These are phyloP conservation scores for Russula compacta DNA, from an alignment of 768 basidiomycete species.

Conservation along the genomic window DNA sequence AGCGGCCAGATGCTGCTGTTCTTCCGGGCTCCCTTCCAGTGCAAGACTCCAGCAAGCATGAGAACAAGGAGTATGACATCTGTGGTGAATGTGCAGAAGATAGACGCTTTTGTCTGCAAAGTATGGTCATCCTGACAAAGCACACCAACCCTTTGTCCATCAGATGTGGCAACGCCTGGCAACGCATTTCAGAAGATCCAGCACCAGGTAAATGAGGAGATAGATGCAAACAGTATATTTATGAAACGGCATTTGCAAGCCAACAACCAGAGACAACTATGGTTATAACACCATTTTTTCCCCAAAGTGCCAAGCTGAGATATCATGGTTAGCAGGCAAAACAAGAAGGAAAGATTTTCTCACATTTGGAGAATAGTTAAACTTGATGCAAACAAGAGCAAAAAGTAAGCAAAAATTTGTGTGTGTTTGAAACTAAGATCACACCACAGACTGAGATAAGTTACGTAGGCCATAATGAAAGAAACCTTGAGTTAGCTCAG, in stretches of 20 bases:
- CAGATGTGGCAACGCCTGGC: not conserved
- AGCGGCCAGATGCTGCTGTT: too few species aligned
- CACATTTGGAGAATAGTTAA: slow-evolving; percentile 7
- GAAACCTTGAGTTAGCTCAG: not conserved
- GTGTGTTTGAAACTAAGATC: not conserved
- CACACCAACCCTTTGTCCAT: too few species aligned
- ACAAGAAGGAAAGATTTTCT: not conserved
- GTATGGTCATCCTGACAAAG: too few species aligned
- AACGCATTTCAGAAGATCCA: not conserved
- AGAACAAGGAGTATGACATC: too few species aligned
- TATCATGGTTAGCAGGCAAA: not conserved
- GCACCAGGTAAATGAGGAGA: too few species aligned
- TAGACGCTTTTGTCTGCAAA: too few species aligned
- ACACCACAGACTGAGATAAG: not conserved
- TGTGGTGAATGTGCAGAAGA: too few species aligned
- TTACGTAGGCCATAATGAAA: too few species aligned
- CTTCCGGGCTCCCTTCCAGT: too few species aligned
- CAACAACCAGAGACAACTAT: not conserved
- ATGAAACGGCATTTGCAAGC: not conserved
- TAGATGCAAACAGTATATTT: not conserved
- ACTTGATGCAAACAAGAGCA: not conserved
- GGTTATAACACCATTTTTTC: not conserved
- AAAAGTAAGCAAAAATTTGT: slow-evolving; percentile 1
- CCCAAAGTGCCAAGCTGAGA: not conserved
- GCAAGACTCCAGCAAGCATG: too few species aligned